Conservation (phyloP, 2,329 filamentous ascomycete genomes). For the Cladosporium halotolerans region DNA sequence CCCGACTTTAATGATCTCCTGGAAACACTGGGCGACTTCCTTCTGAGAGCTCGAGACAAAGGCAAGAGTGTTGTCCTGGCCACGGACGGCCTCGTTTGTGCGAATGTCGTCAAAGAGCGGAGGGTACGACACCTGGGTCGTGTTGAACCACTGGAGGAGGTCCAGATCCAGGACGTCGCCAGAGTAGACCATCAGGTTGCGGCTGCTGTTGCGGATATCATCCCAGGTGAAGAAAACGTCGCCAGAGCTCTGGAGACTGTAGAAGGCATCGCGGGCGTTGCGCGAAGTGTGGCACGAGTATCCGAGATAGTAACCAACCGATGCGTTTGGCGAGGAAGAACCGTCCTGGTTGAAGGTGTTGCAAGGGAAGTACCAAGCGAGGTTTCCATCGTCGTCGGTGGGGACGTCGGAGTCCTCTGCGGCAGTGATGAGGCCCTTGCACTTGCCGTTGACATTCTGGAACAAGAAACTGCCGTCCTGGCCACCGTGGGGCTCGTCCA, state of each 20-base stretch:
- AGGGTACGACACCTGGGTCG: conserved; percentile 68
- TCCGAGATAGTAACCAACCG: conserved; percentile 69
- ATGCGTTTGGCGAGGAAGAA: conserved; percentile 68
- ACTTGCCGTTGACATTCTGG: conserved; percentile 95
- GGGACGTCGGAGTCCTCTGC: conserved; percentile 70
- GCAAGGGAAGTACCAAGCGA: conserved; percentile 98
- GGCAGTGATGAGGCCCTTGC: conserved; percentile 79
- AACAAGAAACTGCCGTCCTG: conserved; percentile 95
- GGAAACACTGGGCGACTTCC: conserved; percentile 75
- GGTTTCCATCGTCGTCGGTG: conserved; percentile 62
- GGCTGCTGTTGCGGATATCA: conserved; percentile 79
- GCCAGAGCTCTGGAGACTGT: conserved; percentile 61
- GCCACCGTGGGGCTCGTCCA: conserved; percentile 76
- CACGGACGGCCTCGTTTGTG: conserved; percentile 63
- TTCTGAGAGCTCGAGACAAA: conserved; percentile 68
- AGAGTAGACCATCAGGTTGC: conserved; percentile 91
- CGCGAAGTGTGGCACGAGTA: conserved; percentile 82
- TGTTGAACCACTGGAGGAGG: conserved; percentile 85
- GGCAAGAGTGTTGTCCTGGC: conserved; percentile 81
- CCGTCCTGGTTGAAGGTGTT: conserved; percentile 89
- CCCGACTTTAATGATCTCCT: conserved; percentile 92
- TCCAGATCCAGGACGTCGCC: conserved; percentile 88
- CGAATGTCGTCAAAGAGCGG: conserved; percentile 73
- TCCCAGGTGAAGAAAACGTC: conserved; percentile 97
- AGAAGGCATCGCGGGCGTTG: conserved; percentile 66